Conservation (phyloP, 169 alveolate species). For the Cryptosporidium canis region DNA sequence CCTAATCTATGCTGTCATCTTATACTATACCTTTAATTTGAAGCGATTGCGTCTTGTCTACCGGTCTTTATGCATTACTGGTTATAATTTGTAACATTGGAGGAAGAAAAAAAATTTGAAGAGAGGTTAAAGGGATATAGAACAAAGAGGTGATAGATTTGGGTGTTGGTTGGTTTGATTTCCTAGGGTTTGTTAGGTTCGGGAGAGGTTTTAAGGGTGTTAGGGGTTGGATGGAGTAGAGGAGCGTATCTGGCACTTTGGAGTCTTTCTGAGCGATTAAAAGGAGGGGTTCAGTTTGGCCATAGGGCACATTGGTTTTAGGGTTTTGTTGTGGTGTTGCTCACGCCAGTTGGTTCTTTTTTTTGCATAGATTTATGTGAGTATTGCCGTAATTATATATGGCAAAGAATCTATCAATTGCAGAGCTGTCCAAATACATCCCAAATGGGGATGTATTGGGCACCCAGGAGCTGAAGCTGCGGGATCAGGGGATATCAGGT, state of each 20-base stretch:
- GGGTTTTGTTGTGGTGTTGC: no score
- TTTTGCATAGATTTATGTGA: background rate
- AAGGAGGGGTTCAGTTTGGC: no score
- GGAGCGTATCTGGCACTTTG: no score
- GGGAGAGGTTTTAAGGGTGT: background rate
- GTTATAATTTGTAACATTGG: background rate
- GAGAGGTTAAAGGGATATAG: no score
- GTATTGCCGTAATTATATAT: background rate
- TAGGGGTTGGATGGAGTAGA: no score
- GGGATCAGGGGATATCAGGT: background rate
- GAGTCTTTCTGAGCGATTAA: background rate
- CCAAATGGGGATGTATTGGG: constrained; percentile 54
- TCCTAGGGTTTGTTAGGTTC: background rate
- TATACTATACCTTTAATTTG: background rate
- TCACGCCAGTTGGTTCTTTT: no score
- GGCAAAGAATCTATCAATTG: background rate
- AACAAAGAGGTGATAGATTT: background rate
- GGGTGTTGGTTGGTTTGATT: background rate
- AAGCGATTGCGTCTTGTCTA: constrained; percentile 1
- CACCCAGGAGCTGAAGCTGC: constrained; percentile 7
- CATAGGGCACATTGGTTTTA: no score
- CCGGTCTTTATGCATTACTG: constrained; percentile 1
- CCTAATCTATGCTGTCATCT: background rate
- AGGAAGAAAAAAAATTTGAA: background rate
- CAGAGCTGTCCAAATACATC: constrained; percentile 28